phyloP scores from a whole-genome alignment of 202 grass and related monocot genomes.

The Bolboschoenoplectus hybrid region DNA sequence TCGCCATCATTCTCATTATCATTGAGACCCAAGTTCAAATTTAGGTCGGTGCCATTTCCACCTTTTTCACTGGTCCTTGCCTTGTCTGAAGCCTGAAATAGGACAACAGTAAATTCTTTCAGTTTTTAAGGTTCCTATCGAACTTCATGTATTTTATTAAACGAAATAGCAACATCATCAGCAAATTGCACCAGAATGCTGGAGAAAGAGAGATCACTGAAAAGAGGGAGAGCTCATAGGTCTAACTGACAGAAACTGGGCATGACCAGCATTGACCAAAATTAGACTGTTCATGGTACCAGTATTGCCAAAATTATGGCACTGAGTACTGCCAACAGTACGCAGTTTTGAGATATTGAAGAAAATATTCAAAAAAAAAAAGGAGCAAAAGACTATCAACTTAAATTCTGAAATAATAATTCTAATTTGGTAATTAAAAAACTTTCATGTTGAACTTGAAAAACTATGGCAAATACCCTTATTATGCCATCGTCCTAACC shows the following conservation, averaged over 20 bases:
- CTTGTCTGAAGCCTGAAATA: conserved; percentile 63
- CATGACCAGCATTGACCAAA: neutral
- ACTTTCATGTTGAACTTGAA: neutral
- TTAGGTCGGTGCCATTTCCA: conserved; percentile 64
- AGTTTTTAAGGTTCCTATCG: neutral
- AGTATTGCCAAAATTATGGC: neutral
- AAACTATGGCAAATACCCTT: neutral
- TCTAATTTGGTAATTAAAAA: conserved; percentile 10
- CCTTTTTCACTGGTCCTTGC: conserved; percentile 51
- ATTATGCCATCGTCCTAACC: no score
- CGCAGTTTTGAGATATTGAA: neutral
- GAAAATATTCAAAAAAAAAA: neutral
- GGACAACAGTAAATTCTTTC: conserved; percentile 21
- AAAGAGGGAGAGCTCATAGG: neutral
- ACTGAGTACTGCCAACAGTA: neutral
- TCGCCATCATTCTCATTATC: conserved; percentile 68
- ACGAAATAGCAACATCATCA: neutral
- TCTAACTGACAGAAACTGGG: conserved; percentile 8
- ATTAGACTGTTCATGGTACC: neutral
- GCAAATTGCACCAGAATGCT: neutral
- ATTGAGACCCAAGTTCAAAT: conserved; percentile 86
- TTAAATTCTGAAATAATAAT: conserved; percentile 1
- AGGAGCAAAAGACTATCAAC: neutral
- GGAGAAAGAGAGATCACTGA: neutral
- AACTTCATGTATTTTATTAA: conserved; percentile 17